phyloP scores from a whole-genome alignment of 805 yeast genomes.

The Kodamaea nitidulidarum region DNA sequence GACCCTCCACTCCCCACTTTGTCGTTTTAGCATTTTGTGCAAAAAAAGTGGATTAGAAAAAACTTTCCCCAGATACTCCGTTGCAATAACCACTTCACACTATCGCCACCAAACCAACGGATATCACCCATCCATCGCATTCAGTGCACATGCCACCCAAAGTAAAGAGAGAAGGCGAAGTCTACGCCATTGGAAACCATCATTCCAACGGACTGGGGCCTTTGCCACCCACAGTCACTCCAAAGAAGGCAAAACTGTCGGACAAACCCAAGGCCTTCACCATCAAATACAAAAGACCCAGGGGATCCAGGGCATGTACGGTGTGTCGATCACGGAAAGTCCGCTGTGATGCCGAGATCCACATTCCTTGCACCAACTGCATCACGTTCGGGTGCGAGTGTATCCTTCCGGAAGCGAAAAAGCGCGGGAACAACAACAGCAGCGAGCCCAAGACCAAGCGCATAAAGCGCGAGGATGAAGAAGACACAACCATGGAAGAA shows the following conservation, averaged over 20 bases:
- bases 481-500: constrained; percentile 1
- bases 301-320: constrained; percentile 70
- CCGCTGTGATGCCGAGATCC: constrained; percentile 67
- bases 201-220: background rate
- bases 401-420: constrained; percentile 58
- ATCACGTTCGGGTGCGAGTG: constrained; percentile 70
- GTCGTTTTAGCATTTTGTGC: background rate
- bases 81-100: background rate
- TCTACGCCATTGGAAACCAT: background rate
- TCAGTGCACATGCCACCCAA: background rate
- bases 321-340: constrained; percentile 79
- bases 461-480: constrained; percentile 6
- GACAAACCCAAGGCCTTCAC: constrained; percentile 43
- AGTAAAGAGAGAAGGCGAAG: constrained; percentile 1
- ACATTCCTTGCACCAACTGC: constrained; percentile 58
- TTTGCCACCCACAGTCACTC: background rate
- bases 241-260: constrained; percentile 2
- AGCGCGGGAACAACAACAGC: constrained; percentile 27
- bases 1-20: constrained; percentile 3
- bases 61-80: background rate
- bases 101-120: background rate
- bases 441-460: constrained; percentile 17
- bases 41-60: background rate
- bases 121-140: background rate
- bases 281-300: constrained; percentile 47